Evolutionary conservation across 2,329 filamentous ascomycete species (phyloP).

Genomic region (Sporothrix inflata): DNA sequence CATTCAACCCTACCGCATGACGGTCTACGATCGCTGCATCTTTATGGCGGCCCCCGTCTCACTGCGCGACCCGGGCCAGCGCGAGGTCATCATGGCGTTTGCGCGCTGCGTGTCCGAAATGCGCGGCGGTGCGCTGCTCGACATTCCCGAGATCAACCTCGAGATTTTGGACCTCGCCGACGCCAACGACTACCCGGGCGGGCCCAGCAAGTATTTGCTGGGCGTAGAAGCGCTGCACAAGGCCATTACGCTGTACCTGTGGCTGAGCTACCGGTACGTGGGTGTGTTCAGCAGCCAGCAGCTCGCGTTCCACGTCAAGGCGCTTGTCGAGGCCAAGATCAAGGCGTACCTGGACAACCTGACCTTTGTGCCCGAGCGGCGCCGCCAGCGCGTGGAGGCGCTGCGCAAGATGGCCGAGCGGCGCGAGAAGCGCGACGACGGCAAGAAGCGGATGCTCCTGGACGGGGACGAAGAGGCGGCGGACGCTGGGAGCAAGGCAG

Average conservation of each 20-base stretch:
- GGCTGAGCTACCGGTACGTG: slow-evolving; percentile 87
- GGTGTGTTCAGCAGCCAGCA: slow-evolving; percentile 76
- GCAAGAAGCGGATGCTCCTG: neutral
- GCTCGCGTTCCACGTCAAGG: slow-evolving; percentile 79
- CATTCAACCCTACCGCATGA: slow-evolving; percentile 73
- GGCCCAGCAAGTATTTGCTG: slow-evolving; percentile 61
- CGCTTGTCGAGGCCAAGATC: slow-evolving; percentile 76
- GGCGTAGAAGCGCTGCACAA: slow-evolving; percentile 80
- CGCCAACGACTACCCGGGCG: slow-evolving; percentile 38
- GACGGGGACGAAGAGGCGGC: neutral
- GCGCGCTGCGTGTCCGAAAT: slow-evolving; percentile 72
- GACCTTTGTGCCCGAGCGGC: slow-evolving; percentile 48
- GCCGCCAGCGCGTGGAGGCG: slow-evolving; percentile 31
- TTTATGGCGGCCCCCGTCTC: slow-evolving; percentile 73
- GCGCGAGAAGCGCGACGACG: slow-evolving; percentile 29
- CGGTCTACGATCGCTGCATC: slow-evolving; percentile 72
- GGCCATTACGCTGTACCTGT: slow-evolving; percentile 81
- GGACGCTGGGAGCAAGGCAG: neutral
- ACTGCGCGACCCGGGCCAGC: slow-evolving; percentile 54
- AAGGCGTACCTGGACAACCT: slow-evolving; percentile 63
- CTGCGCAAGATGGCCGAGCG: slow-evolving; percentile 32
- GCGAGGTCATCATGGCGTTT: slow-evolving; percentile 61
- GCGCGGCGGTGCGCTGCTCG: slow-evolving; percentile 67
- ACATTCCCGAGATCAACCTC: slow-evolving; percentile 71
- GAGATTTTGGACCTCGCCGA: slow-evolving; percentile 71